A percentile compares a stretch with the other conserved stretches of the same genome.
Conservation (phyloP, 1,284 basidiomycete genomes). For the Trichosporon sp. region DNA sequence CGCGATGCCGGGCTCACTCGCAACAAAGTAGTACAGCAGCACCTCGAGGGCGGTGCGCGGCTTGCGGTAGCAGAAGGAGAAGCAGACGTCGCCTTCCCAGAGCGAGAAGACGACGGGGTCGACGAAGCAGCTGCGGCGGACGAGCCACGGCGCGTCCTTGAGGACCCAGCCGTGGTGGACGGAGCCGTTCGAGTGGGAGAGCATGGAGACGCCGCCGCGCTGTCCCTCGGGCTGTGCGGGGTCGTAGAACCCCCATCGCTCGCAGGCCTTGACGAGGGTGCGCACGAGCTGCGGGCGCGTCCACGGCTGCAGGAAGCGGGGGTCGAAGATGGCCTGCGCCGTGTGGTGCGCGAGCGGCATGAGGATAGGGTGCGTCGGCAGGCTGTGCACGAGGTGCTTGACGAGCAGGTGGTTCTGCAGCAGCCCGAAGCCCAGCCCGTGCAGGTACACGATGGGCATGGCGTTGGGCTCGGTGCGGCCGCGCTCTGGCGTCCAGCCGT, state of each 20-base stretch:
- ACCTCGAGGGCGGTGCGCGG: conserved; percentile 66
- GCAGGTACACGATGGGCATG: conserved; percentile 74
- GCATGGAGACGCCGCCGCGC: conserved; percentile 61
- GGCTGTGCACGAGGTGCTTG: conserved; percentile 45
- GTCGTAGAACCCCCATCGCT: conserved; percentile 59
- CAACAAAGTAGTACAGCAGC: conserved; percentile 78
- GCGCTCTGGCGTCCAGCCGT: conserved; percentile 57
- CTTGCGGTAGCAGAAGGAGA: conserved; percentile 74
- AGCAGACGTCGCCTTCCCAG: conserved; percentile 88
- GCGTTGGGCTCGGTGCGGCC: conserved; percentile 43
- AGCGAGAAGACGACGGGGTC: conserved; percentile 77
- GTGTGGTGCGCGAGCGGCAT: conserved; percentile 78
- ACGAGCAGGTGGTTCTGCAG: conserved; percentile 51
- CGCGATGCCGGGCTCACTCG: conserved; percentile 76
- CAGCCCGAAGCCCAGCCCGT: conserved; percentile 79
- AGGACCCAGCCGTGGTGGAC: conserved; percentile 56
- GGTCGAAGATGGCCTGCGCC: conserved; percentile 75
- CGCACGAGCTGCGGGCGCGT: conserved; percentile 59
- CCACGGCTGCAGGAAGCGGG: conserved; percentile 66
- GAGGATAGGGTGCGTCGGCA: conserved; percentile 68
- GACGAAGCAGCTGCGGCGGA: conserved; percentile 73
- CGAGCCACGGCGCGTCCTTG: conserved; percentile 66
- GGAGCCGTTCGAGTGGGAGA: conserved; percentile 75
- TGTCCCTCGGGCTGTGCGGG: conserved; percentile 3
- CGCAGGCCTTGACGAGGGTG: conserved; percentile 60